A percentile compares a stretch with the other conserved stretches of the same genome.
Conservation (phyloP, 129 eudicot species). For the Saussurea involucrata region DNA sequence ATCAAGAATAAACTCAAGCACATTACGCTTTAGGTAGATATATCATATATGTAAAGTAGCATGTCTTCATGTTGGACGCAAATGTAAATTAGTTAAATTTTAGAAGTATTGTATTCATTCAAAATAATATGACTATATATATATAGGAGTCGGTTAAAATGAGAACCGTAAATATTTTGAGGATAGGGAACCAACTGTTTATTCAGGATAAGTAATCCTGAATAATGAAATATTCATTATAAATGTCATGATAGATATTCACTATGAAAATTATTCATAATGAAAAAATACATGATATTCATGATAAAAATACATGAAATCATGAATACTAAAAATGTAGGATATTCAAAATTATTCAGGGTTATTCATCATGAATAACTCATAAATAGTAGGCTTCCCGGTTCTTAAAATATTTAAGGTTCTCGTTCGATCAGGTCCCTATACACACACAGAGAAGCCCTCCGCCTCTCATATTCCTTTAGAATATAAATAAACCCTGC, state of each 20-base stretch:
- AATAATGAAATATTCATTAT: not conserved
- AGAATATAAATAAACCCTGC: not conserved
- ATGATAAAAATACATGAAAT: not conserved
- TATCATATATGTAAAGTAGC: not conserved
- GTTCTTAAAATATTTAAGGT: too few species aligned
- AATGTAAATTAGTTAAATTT: not conserved
- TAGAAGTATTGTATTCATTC: not conserved
- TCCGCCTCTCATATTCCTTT: too few species aligned
- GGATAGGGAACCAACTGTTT: not conserved
- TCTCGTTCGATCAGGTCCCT: too few species aligned
- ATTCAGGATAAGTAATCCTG: not conserved
- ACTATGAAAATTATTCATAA: not conserved
- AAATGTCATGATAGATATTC: not conserved
- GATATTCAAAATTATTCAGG: too few species aligned
- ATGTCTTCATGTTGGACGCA: not conserved
- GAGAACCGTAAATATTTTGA: too few species aligned
- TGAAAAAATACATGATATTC: not conserved
- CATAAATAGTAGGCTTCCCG: too few species aligned
- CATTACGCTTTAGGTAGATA: too few species aligned
- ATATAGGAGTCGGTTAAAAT: not conserved
- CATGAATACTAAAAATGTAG: not conserved
- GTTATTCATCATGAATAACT: too few species aligned
- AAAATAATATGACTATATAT: not conserved
- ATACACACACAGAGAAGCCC: too few species aligned
- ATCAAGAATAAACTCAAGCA: too few species aligned